A percentile compares a stretch with the other conserved stretches of the same genome.
These are phyloP conservation scores for Penicillium sp. DNA, from an alignment of 2,329 filamentous ascomycete genomes.

Conservation along the genomic window DNA sequence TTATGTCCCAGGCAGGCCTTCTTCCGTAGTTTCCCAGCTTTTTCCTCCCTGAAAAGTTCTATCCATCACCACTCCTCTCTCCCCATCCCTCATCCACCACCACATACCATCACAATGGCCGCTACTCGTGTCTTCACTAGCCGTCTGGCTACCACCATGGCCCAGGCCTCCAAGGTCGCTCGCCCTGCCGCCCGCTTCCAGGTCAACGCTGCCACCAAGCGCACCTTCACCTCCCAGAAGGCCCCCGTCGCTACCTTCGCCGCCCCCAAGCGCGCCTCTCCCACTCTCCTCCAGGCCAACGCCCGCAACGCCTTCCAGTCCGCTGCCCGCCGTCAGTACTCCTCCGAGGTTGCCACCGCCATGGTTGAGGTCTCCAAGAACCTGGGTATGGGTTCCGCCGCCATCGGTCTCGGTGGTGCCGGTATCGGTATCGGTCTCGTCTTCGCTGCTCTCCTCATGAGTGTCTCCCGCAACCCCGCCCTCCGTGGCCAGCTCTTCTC, in stretches of 20 bases:
- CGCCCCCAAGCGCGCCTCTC: constrained; percentile 74
- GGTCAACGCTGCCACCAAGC: constrained; percentile 70
- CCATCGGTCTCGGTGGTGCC: constrained; percentile 89
- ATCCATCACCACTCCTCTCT: constrained; percentile 30
- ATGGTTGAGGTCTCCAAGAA: constrained; percentile 91
- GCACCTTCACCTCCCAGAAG: constrained; percentile 61
- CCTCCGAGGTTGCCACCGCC: constrained; percentile 81
- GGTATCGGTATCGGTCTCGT: constrained; percentile 96
- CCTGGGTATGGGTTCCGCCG: constrained; percentile 85
- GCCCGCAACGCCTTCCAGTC: constrained; percentile 62
- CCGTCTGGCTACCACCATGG: constrained; percentile 69
- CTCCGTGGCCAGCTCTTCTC: constrained; percentile 95
- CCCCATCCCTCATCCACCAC: constrained; percentile 22
- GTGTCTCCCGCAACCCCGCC: constrained; percentile 91
- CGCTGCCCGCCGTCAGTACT: constrained; percentile 77
- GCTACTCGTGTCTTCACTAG: constrained; percentile 76
- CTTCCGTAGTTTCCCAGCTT: constrained; percentile 41
- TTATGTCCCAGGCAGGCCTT: constrained; percentile 37
- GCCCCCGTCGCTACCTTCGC: constrained; percentile 59
- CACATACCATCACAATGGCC: constrained; percentile 74
- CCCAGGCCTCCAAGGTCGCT: constrained; percentile 77
- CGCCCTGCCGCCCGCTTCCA: constrained; percentile 72
- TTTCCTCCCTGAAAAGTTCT: constrained; percentile 39
- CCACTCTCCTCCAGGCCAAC: constrained; percentile 68
- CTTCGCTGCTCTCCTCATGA: constrained; percentile 86